A percentile compares a stretch with the other conserved stretches of the same genome.
Conservation (phyloP, 345 rosid species). For the Theobroma cacao region DNA sequence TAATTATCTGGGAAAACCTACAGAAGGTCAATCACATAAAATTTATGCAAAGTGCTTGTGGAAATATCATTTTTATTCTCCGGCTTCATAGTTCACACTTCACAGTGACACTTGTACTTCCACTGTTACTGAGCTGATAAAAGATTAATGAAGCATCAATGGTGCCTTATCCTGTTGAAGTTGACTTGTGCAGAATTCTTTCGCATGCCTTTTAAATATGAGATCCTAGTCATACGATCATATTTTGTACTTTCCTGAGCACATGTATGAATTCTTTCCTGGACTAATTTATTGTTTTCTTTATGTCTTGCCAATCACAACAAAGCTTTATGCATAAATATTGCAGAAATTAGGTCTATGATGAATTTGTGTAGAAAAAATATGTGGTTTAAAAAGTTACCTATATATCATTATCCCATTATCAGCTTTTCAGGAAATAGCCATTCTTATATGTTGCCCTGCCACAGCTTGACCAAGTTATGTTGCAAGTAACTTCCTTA, state of each 20-base stretch:
- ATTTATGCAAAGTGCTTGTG: conserved; percentile 10
- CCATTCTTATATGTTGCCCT: neutral
- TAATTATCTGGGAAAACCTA: neutral
- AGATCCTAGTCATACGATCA: conserved; percentile 20
- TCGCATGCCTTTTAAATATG: conserved; percentile 14
- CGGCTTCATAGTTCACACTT: neutral
- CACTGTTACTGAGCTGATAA: conserved; percentile 8
- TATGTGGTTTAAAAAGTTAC: neutral
- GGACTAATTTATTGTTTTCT: neutral
- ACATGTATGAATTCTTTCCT: neutral
- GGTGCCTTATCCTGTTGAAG: conserved; percentile 8
- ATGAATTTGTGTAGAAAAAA: neutral
- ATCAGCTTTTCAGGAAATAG: neutral
- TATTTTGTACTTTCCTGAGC: neutral
- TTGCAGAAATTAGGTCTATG: neutral
- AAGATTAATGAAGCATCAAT: neutral
- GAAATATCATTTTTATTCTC: conserved; percentile 1
- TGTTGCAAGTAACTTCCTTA: neutral
- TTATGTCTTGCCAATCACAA: neutral
- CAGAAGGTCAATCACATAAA: neutral
- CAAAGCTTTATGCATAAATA: neutral
- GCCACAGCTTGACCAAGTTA: neutral
- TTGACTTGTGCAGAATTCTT: conserved; percentile 18
- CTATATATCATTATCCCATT: neutral
- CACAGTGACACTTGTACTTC: conserved; percentile 22